These are phyloP conservation scores for Gigaspora rosea DNA, from an alignment of 192 early-diverging fungal species.

Conservation along the genomic window DNA sequence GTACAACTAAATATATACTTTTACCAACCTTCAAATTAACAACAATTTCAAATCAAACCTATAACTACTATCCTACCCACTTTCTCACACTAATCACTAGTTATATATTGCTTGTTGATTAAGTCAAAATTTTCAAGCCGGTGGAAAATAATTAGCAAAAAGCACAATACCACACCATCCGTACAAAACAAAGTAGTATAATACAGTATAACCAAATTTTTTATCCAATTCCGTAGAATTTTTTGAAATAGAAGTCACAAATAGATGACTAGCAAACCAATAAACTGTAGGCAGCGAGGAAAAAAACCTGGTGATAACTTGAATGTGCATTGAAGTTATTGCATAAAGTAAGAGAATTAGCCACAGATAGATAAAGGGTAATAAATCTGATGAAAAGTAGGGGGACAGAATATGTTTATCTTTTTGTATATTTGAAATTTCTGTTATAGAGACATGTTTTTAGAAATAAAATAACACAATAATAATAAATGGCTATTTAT, in stretches of 20 bases:
- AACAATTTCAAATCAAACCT: too few species aligned
- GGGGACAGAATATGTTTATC: background rate
- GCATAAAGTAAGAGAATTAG: conserved; percentile 58
- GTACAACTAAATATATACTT: too few species aligned
- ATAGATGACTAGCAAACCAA: conserved; percentile 73
- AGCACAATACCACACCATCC: conserved; percentile 74
- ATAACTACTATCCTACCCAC: too few species aligned
- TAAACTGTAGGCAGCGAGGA: conserved; percentile 77
- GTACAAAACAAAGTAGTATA: conserved; percentile 73
- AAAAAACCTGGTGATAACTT: conserved; percentile 86
- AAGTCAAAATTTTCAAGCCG: conserved; percentile 51
- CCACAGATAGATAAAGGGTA: conserved; percentile 72
- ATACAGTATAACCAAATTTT: conserved; percentile 17
- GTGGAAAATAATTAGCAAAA: conserved; percentile 88
- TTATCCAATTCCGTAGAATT: background rate
- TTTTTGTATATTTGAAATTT: background rate
- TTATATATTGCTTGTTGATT: too few species aligned
- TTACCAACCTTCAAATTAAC: too few species aligned
- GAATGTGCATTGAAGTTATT: conserved; percentile 84
- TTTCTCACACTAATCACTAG: too few species aligned
- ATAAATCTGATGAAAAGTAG: conserved; percentile 16
- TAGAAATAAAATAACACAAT: too few species aligned
- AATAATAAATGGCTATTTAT: background rate
- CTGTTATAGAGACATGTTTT: background rate
- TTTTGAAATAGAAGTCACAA: conserved; percentile 27